Base-by-base conservation (phyloP, 331 rosid species). In the Rhamnella rubrinervis region DNA sequence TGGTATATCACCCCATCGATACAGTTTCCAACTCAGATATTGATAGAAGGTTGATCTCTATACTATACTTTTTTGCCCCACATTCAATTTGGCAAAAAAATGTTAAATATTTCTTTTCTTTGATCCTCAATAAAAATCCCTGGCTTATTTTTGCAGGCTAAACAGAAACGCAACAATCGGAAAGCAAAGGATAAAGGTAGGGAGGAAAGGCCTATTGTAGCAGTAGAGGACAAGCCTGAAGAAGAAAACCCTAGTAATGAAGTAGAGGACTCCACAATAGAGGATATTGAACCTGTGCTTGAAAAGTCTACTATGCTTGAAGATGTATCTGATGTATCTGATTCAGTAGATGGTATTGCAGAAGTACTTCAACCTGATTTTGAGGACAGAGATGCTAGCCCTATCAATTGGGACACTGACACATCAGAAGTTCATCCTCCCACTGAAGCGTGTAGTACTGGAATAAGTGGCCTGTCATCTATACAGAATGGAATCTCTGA, bases 371-470 rank as follows among this genome's bases (percentile, higher is more conserved):
- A 63, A 72, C 96, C 81, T 38, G 96, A 95, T 89, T 89, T 88
- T 65, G 99, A 95, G 80, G 96, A 95, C 68, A 85, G 93, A 82
- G 99, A 95, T 82, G 83, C 85, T 64, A 82, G 91, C 77, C 93
- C 89, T 55, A 71, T 91, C 51, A 95, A 85, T 82, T 95, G 96
- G 97, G 99, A 91, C 64, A 89, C 99, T 17, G 99, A 95, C 77
- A 86, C 96, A 28, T 89, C 97, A 39, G 99, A 95, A 85, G 89
- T 85, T 64, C 96, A 89, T 78, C 90, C 83, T 80, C 83, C 84
- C 61, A 66, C 82, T 40, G 93, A 87, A 69, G 82, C 89, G 44
- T 70, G 87, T 81, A 85, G 81, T 83, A 87, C 79, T 71, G 84
- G 86, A 55, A 75, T 87, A 25, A 71, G 77, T 75, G 76, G 83